Base-by-base conservation (phyloP, 1,284 basidiomycete genomes). In the Cutaneotrichosporon sp. region DNA sequence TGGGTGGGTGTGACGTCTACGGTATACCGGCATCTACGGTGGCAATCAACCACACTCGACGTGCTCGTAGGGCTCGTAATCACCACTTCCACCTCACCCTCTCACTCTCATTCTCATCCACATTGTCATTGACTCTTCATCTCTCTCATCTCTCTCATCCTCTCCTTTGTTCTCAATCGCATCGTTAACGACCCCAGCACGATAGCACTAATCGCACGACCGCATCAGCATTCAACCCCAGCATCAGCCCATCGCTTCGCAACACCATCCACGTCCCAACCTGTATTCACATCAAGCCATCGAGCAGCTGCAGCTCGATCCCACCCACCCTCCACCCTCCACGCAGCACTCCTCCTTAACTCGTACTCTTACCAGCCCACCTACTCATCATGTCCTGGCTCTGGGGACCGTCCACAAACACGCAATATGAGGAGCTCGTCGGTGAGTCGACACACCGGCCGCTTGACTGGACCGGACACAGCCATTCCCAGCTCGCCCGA, bases 371-470 rank as follows among this genome's bases (percentile, higher is more conserved):
- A 20, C 19, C 22, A 9, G 26, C 22, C n/a, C 29, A 14, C 22
- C 27, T 46, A 17, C 41, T 25, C 45, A 61, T 31, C 22, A 72
- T 72, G 68, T 74, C 74, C 43, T 75, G 74, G 74, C 61, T 75
- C 9, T 74, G 72, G 72, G 68, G 69, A 10, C 35, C 65, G 9
- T 51, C 62, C 17, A 64, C 64, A n/a, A 72, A 70, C 42, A 63
- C 72, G 44, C 68, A 74, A 49, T 72, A 70, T 55, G 74, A 75
- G 62, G 71, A 74, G 61, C 65, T 74, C 5, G 70, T 72, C 32
- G 74, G 74, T 74, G 51, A 59, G 72, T 67, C 11, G n/a, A n/a
- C n/a, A n/a, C n/a, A n/a, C n/a, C n/a, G n/a, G n/a, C n/a, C n/a
- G n/a, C n/a, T n/a, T n/a, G n/a, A n/a, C n/a, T n/a, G n/a, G n/a